These are phyloP conservation scores for Solanum sejunctum DNA, from an alignment of 257 asterid species.

Conservation along the genomic window DNA sequence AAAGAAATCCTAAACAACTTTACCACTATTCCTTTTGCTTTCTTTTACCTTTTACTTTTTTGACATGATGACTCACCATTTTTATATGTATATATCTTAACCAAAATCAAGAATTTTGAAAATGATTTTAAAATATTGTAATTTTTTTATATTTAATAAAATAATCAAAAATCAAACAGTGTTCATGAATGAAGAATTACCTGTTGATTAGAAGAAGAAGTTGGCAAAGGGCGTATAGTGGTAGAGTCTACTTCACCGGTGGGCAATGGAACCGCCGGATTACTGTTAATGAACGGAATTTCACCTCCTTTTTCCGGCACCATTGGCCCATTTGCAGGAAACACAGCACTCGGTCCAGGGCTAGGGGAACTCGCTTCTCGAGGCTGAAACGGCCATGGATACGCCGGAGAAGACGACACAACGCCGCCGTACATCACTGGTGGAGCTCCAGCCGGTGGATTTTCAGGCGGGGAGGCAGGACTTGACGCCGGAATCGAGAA, in stretches of 20 bases:
- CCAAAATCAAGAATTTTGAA: neutral
- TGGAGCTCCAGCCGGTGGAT: constrained; percentile 20
- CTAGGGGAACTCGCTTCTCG: constrained; percentile 41
- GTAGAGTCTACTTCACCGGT: constrained; percentile 96
- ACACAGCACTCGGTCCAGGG: constrained; percentile 47
- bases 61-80: neutral
- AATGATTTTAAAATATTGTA: neutral
- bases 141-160: too few species aligned
- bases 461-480: constrained; percentile 22
- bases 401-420: constrained; percentile 77
- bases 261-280: constrained; percentile 93
- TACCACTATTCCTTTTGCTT: neutral
- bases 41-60: neutral
- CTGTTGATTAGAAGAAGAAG: constrained; percentile 43
- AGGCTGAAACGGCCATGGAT: constrained; percentile 86
- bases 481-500: constrained; percentile 11
- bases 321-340: constrained; percentile 33
- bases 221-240: constrained; percentile 60
- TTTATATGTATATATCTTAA: neutral
- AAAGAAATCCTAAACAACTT: neutral
- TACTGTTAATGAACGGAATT: constrained; percentile 74
- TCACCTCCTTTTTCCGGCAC: constrained; percentile 43
- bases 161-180: too few species aligned
- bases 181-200: constrained; percentile 3
- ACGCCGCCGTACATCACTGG: constrained; percentile 50